Base-by-base conservation (phyloP, 768 basidiomycete genomes). In the Boletus sp. region DNA sequence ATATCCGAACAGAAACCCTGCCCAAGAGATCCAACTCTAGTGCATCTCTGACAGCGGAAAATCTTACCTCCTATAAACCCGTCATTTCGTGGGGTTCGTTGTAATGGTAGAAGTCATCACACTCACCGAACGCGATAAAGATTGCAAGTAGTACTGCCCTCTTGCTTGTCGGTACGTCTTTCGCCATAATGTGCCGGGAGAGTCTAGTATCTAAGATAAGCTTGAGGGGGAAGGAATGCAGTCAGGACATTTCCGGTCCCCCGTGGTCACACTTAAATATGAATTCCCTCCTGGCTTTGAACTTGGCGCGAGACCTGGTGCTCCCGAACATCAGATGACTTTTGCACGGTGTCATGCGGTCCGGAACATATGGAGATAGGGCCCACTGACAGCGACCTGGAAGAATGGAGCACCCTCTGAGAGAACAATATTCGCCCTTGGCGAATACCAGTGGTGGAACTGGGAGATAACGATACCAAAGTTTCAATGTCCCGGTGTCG, bases 71-170 rank as follows among this genome's bases (percentile, higher is more conserved):
- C 64, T 70, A 42, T 35, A 14, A 37, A 11, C 2, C 11, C 33
- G 23, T 50, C 43, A 52, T 38, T 9, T 27, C 32, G 35, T 40
- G 47, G 50, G 48, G 15, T 40, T n/a, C 10, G 5, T 17, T 30
- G 25, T 44, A 5, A n/a, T 25, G 30, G 6, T 17, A 45, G 42
- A 32, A 42, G 38, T 33, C 23, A 40, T 17, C 7, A 9, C 29
- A 74, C 79, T 61, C 67, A 83, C 86, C 87, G 59, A 89, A 89
- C 21, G 86, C 87, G 60, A 87, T 82, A 71, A 88, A 89, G 34
- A 83, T 73, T 38, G 85, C 85, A 46, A 88, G 75, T 34, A 82
- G 72, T 40, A 87, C 79, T 10, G 85, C 84, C 68, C 78, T 80
- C 51, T 71, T 76, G 66, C 83, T 87, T n/a, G 79, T 84, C 39